These are phyloP conservation scores for Talaromyces ruber DNA, from an alignment of 495 filamentous ascomycete species.

Conservation along the genomic window DNA sequence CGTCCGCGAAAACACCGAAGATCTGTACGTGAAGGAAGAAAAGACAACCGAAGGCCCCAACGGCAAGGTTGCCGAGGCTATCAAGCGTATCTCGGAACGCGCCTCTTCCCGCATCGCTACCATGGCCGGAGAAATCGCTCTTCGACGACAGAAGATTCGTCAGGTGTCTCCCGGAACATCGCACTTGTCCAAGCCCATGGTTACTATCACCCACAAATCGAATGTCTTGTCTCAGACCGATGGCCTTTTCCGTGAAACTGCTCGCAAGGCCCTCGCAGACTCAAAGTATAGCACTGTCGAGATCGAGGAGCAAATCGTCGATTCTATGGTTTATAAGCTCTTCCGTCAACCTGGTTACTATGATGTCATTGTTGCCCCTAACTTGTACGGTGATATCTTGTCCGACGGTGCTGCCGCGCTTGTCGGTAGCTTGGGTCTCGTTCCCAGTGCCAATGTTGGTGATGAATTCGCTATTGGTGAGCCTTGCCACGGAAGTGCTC, in stretches of 20 bases:
- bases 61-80: conserved; percentile 88
- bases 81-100: conserved; percentile 87
- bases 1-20: conserved; percentile 97
- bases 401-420: conserved; percentile 93
- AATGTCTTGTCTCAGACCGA: conserved; percentile 97
- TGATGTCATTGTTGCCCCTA: conserved; percentile 97
- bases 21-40: conserved; percentile 98
- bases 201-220: conserved; percentile 97
- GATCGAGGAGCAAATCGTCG: conserved; percentile 97
- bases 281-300: conserved; percentile 51
- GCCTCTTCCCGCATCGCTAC: conserved; percentile 77
- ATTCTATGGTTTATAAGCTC: conserved; percentile 98
- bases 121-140: conserved; percentile 90
- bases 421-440: conserved; percentile 87
- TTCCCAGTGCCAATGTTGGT: conserved; percentile 94
- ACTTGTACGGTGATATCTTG: conserved; percentile 95
- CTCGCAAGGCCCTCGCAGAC: conserved; percentile 58
- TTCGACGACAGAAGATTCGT: conserved; percentile 76
- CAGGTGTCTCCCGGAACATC: conserved; percentile 28
- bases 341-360: conserved; percentile 91
- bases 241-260: conserved; percentile 83
- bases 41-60: conserved; percentile 59
- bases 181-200: conserved; percentile 56
- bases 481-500: conserved; percentile 93
- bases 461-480: conserved; percentile 94